A percentile compares a stretch with the other conserved stretches of the same genome.
Evolutionary conservation across 2,329 filamentous ascomycete genomes (phyloP).

Genomic region (Fusarium sp.): DNA sequence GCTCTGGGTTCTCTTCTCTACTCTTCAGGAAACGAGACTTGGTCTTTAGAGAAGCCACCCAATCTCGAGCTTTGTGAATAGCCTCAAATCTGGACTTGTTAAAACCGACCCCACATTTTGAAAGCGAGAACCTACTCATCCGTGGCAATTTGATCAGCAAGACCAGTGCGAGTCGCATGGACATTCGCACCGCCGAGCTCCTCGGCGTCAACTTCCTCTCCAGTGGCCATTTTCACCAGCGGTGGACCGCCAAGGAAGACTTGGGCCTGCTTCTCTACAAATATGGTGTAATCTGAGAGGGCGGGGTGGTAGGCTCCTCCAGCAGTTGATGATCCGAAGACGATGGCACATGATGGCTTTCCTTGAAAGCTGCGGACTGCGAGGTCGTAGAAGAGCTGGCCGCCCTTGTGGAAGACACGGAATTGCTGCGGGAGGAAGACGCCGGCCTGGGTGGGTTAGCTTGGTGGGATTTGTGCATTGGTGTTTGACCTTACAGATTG

Average conservation of each 20-base stretch:
- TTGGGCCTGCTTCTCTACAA: not conserved
- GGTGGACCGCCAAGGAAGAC: constrained; percentile 3
- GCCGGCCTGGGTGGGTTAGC: not conserved
- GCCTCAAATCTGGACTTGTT: not conserved
- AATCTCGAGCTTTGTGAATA: not conserved
- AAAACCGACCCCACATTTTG: not conserved
- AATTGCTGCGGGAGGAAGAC: constrained; percentile 58
- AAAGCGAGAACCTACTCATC: not conserved
- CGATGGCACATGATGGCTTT: constrained; percentile 59
- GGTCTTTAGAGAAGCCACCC: not conserved
- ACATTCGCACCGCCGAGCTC: constrained; percentile 2
- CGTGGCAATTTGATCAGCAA: constrained; percentile 2
- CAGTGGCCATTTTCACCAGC: constrained; percentile 1
- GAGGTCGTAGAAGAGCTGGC: constrained; percentile 59
- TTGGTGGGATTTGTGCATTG: not conserved
- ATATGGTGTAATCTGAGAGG: not conserved
- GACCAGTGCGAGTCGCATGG: constrained; percentile 1
- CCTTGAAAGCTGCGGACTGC: constrained; percentile 56
- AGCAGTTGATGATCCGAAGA: constrained; percentile 43
- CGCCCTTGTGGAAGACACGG: constrained; percentile 58
- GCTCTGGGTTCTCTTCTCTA: not conserved
- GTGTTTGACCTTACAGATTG: constrained; percentile 49
- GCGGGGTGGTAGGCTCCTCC: constrained; percentile 3
- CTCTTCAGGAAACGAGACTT: constrained; percentile 5
- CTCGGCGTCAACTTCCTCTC: not conserved